Percentiles rank a stretch among this genome's conserved stretches.
Evolutionary conservation across 805 yeast species (phyloP).

Genomic region (Saccharomyces paradoxus): DNA sequence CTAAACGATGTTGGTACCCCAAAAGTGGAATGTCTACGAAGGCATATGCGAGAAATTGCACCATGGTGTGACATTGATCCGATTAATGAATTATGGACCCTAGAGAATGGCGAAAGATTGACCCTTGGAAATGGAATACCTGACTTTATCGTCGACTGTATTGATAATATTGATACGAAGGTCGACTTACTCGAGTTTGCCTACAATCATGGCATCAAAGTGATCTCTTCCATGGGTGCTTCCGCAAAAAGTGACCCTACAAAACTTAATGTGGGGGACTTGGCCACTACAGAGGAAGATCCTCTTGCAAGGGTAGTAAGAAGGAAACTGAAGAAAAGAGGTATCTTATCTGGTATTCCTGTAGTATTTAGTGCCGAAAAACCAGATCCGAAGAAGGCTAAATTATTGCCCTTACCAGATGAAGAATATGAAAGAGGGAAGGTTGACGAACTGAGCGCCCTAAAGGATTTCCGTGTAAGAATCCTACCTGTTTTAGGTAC

Average conservation of each 20-base stretch:
- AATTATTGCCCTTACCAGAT: conserved; percentile 74
- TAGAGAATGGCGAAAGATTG: conserved; percentile 55
- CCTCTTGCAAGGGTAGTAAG: conserved; percentile 84
- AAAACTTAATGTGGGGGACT: conserved; percentile 79
- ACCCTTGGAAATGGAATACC: conserved; percentile 47
- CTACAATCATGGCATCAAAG: conserved; percentile 48
- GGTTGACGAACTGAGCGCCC: conserved; percentile 79
- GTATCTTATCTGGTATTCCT: conserved; percentile 68
- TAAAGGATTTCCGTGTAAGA: conserved; percentile 85
- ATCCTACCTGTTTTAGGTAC: conserved; percentile 94
- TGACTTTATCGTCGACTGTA: conserved; percentile 83
- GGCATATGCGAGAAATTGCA: conserved; percentile 63
- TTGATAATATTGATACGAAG: conserved; percentile 95
- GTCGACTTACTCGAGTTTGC: conserved; percentile 80
- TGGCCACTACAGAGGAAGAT: conserved; percentile 87
- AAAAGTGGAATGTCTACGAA: conserved; percentile 72
- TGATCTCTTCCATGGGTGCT: conserved; percentile 93
- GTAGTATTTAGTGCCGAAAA: conserved; percentile 91
- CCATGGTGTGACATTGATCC: conserved; percentile 92
- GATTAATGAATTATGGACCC: conserved; percentile 67
- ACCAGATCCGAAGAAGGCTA: conserved; percentile 92
- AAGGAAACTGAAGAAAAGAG: conserved; percentile 70
- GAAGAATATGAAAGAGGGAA: conserved; percentile 51
- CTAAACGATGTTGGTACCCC: conserved; percentile 85
- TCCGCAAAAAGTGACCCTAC: conserved; percentile 95